Percentiles rank a stretch among this genome's conserved stretches.
These are phyloP conservation scores for Pulveroboletus sp. DNA, from an alignment of 1,284 basidiomycete genomes.

Conservation along the genomic window DNA sequence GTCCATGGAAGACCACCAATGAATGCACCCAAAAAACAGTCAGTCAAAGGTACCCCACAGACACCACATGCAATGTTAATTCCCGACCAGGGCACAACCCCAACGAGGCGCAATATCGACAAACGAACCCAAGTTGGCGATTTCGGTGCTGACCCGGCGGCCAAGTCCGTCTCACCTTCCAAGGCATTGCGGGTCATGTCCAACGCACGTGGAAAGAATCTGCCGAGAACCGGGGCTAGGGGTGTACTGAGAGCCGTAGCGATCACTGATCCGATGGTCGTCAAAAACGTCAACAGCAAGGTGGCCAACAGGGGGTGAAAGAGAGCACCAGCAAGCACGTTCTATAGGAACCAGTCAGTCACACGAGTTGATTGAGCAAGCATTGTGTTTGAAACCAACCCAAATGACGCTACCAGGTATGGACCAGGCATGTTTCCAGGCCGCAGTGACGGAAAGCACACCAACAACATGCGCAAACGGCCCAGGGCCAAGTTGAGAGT, in stretches of 20 bases:
- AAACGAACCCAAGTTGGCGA: conserved; percentile 82
- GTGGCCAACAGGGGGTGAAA: conserved; percentile 82
- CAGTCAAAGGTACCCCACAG: conserved; percentile 71
- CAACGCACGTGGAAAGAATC: conserved; percentile 79
- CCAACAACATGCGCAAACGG: conserved; percentile 71
- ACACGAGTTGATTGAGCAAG: conserved; percentile 21
- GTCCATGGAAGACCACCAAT: conserved; percentile 83
- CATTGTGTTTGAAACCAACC: conserved; percentile 48
- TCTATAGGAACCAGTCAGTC: conserved; percentile 48
- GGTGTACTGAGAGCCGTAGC: conserved; percentile 80
- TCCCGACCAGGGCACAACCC: conserved; percentile 91
- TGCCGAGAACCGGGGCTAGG: conserved; percentile 79
- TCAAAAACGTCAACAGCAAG: conserved; percentile 76
- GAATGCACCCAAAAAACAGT: conserved; percentile 80
- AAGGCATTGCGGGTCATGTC: conserved; percentile 76
- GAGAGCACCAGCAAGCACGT: conserved; percentile 85
- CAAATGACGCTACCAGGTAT: conserved; percentile 88
- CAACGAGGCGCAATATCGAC: conserved; percentile 82
- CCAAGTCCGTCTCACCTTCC: conserved; percentile 49
- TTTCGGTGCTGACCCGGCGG: conserved; percentile 38
- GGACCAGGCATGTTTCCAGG: conserved; percentile 96
- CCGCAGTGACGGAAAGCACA: conserved; percentile 81
- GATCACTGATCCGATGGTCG: conserved; percentile 80
- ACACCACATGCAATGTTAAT: conserved; percentile 94
- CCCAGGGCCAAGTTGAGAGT: conserved; percentile 66